Evolutionary conservation across 352 stramenopile genomes (phyloP).

Genomic region (Albugo candida): DNA sequence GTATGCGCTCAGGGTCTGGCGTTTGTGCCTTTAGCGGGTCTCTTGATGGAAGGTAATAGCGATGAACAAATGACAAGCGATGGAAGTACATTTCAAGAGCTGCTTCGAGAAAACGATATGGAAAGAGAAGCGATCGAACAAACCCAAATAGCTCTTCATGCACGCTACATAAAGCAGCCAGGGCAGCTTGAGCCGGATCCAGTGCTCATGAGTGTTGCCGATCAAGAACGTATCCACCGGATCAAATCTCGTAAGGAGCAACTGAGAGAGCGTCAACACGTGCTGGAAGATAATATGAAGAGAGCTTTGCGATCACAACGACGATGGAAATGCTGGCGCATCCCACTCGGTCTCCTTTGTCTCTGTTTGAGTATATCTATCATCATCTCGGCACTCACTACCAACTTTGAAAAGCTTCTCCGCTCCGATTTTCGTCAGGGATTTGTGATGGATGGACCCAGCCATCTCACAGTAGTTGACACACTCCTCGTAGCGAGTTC

Average conservation of each 20-base stretch:
- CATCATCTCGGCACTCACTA: constrained; percentile 52
- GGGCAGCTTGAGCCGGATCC: not conserved
- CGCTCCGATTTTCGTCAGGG: constrained; percentile 49
- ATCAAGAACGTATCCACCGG: constrained; percentile 52
- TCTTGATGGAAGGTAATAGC: constrained; percentile 60
- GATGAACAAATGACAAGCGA: constrained; percentile 22
- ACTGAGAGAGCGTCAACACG: constrained; percentile 35
- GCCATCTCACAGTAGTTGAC: constrained; percentile 61
- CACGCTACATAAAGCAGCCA: constrained; percentile 22
- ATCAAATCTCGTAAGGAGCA: constrained; percentile 48
- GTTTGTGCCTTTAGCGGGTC: constrained; percentile 45
- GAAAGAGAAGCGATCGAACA: constrained; percentile 42
- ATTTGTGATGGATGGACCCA: constrained; percentile 41
- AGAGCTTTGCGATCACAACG: constrained; percentile 24
- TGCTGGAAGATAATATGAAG: constrained; percentile 42
- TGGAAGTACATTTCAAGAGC: constrained; percentile 44
- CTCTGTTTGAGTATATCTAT: constrained; percentile 47
- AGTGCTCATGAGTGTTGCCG: constrained; percentile 31
- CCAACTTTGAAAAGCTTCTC: constrained; percentile 55
- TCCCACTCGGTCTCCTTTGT: constrained; percentile 38
- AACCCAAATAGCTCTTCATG: constrained; percentile 49
- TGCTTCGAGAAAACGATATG: constrained; percentile 54
- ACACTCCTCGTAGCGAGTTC: constrained; percentile 49
- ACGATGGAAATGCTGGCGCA: constrained; percentile 31
- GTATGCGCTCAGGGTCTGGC: constrained; percentile 49